Base-by-base conservation (phyloP, 345 rosid genomes). In the Laguncularia racemosa region DNA sequence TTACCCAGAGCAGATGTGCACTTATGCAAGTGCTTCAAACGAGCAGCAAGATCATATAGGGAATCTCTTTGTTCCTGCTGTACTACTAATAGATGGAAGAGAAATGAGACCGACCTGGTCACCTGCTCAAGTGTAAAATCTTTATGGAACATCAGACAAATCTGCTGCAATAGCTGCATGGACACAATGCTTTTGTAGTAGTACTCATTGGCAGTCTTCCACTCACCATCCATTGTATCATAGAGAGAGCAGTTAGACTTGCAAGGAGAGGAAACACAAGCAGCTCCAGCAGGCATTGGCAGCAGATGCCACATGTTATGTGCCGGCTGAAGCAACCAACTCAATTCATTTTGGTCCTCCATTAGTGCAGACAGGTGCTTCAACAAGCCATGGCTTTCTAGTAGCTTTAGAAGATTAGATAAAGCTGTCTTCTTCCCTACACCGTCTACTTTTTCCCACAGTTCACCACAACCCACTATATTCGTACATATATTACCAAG, bases 81-180 rank as follows among this genome's bases (percentile, higher is more conserved):
- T 65, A 89, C 71, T 61, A 65, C 69, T 57, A 85, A 71, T 50
- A 93, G 95, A 82, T 93, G 97, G 67, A 73, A 73, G 65, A 89
- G 88, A 64, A 85, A 93, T 57, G 96, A 86, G 63, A 72, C 59
- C 18, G 96, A 73, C 75, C 85, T 73, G 54, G 69, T 61, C 76
- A 92, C 98, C 96, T 86, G 89, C 56, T 89, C 95, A 55, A 73
- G 63, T 49, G 86, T 74, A 67, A 93, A 67, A 81, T 93, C 97
- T 26, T 73, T 69, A 52, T 81, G 84, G 65, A 76, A 89, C 62
- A 78, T 83, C 73, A 79, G 72, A 57, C 83, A 76, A 73, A 79
- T 68, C 55, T 71, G 79, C 56, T 71, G 84, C 76, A 89, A 55
- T 54, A 81, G 68, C 76, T 82, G 87, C 69, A 86, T 81, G 17